phyloP scores from a whole-genome alignment of 2,329 filamentous ascomycete species.

The Ceratocystis papillata region DNA sequence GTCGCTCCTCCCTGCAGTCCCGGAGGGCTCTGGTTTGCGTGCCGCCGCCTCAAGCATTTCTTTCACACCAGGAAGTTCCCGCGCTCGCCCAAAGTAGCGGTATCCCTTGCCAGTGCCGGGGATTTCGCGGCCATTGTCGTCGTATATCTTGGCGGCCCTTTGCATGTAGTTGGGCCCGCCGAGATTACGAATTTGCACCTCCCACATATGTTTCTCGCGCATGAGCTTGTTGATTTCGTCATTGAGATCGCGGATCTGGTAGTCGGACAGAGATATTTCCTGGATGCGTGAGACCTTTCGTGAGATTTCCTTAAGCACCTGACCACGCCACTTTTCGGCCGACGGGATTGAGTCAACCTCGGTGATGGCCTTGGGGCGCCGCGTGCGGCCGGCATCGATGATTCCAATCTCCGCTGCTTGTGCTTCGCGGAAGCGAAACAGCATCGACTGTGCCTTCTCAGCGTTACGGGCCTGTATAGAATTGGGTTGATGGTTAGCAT shows the following conservation, averaged over 20 bases:
- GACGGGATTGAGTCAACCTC: constrained; percentile 70
- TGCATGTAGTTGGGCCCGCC: constrained; percentile 98
- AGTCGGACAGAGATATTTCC: constrained; percentile 81
- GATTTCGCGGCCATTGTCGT: constrained; percentile 62
- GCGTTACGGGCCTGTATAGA: constrained; percentile 74
- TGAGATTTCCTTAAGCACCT: constrained; percentile 92
- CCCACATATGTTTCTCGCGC: constrained; percentile 99
- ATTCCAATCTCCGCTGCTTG: constrained; percentile 94
- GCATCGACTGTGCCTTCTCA: constrained; percentile 99
- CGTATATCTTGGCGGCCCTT: constrained; percentile 56
- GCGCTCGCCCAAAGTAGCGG: constrained; percentile 83
- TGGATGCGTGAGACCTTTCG: constrained; percentile 96
- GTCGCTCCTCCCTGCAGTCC: constrained; percentile 57
- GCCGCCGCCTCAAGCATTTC: constrained; percentile 80
- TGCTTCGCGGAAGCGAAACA: constrained; percentile 97
- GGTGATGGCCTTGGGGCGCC: constrained; percentile 83
- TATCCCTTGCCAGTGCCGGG: constrained; percentile 76
- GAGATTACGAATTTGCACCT: constrained; percentile 86
- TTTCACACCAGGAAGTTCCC: constrained; percentile 86
- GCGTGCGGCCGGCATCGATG: constrained; percentile 80
- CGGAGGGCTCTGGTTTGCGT: constrained; percentile 43
- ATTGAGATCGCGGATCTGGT: constrained; percentile 93
- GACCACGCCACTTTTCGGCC: constrained; percentile 96
- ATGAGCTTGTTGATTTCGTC: constrained; percentile 99
- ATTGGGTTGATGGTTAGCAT: background rate